Evolutionary conservation across 192 early-diverging fungal genomes (phyloP).

Genomic region (Coemansia sp.): DNA sequence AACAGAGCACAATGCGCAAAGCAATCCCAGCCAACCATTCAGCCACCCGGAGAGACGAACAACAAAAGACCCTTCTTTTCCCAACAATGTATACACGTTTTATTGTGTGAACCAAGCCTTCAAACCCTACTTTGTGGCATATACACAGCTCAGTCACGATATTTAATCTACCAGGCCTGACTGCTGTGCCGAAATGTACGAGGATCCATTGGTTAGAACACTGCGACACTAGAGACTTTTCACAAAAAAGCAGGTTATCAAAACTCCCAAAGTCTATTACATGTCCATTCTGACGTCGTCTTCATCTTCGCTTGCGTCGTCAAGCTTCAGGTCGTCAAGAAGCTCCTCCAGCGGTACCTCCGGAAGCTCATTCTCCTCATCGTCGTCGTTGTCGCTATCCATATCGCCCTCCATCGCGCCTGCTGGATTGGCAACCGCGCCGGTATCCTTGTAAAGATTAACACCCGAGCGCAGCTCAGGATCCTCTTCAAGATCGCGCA

Average conservation of each 20-base stretch:
- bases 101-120: too few species aligned
- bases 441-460: constrained; percentile 82
- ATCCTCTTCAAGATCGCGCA: constrained; percentile 99
- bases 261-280: background rate
- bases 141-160: too few species aligned
- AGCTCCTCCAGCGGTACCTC: constrained; percentile 92
- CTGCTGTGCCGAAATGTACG: too few species aligned
- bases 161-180: too few species aligned
- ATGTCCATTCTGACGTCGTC: constrained; percentile 32
- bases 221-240: too few species aligned
- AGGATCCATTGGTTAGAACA: too few species aligned
- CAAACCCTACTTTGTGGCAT: too few species aligned
- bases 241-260: background rate
- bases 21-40: too few species aligned
- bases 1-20: too few species aligned
- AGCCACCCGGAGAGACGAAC: too few species aligned
- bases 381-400: constrained; percentile 53
- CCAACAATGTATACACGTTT: too few species aligned
- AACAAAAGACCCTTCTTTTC: too few species aligned
- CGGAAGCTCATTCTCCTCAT: constrained; percentile 88
- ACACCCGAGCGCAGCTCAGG: constrained; percentile 90
- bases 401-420: constrained; percentile 25
- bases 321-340: constrained; percentile 83
- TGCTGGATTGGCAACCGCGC: constrained; percentile 6
- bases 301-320: constrained; percentile 60